Evolutionary conservation across 2,329 filamentous ascomycete genomes (phyloP), one percentile per base, ranked within the genome.

Genomic region (Fusarium sp.): DNA sequence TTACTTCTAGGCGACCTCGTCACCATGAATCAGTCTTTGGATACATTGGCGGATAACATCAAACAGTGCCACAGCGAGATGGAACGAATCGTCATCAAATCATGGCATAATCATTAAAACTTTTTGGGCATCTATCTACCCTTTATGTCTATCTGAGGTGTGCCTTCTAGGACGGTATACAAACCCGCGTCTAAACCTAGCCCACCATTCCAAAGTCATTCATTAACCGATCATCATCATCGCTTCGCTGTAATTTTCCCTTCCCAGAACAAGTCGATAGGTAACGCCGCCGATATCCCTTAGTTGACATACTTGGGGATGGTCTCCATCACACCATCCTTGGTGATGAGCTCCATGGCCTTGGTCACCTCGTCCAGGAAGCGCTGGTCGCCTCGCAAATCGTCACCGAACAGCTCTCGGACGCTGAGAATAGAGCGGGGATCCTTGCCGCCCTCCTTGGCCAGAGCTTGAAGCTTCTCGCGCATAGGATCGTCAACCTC

Each of bases 321-420:
- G 3, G 86, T 87, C 62, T 84, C 85, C 80, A 87, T 76, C 38
- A 87, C 81, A 35, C 87, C 87, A 51, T 88, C 85, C 74, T 81
- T 79, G 63, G 79, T 75, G 64, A 88, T 85, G 39, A 82, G 81
- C 75, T 85, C 82, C 82, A 88, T 83, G 3, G 85, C 85, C n/a
- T 72, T 82, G 60, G 84, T 82, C 26, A 88, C 78, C 78, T 87
- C 83, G 53, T 83, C 66, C 50, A 88, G 56, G 78, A 88, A 88
- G 41, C 84, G 78, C 81, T 86, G 73, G 78, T 88, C 85, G 50
- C 54, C 62, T 67, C 87, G 84, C 79, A 88, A 75, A 57, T 88
- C 86, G 59, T 88, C 86, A 78, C 87, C 87, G 57, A 88, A 88
- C 5, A 88, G 80, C 63, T 73, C 83, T 75, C 81, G 83, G 75